Evolutionary conservation across 2,329 filamentous ascomycete genomes (phyloP).

Genomic region (Piedraia hortae): DNA sequence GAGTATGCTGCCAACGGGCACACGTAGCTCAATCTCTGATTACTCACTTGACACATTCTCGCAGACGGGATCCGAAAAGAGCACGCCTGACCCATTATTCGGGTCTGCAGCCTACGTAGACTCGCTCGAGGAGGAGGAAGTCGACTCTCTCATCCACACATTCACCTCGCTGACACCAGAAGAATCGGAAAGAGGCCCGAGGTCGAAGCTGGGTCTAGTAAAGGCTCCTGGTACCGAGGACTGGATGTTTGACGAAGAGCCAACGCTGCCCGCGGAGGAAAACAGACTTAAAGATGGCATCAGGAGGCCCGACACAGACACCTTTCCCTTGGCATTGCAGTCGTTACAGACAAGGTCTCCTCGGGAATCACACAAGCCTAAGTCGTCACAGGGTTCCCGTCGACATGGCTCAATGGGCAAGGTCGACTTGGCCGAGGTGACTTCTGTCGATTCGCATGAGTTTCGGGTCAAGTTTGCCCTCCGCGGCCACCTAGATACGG

Average conservation of each 20-base stretch:
- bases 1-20: too few relatives aligned
- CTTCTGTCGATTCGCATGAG: constrained; percentile 43
- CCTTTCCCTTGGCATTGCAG: constrained; percentile 67
- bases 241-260: constrained; percentile 76
- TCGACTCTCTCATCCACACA: constrained; percentile 28
- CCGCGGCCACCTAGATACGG: constrained; percentile 75
- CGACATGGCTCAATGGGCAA: too few relatives aligned
- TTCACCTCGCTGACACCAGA: constrained; percentile 30
- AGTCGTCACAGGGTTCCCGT: constrained; percentile 29
- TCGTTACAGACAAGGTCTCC: too few relatives aligned
- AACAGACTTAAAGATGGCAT: constrained; percentile 16
- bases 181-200: constrained; percentile 3
- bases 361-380: constrained; percentile 46
- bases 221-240: constrained; percentile 29
- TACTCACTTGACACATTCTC: too few relatives aligned
- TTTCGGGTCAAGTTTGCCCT: constrained; percentile 89
- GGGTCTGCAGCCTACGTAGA: too few relatives aligned
- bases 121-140: constrained; percentile 26
- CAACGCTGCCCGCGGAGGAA: constrained; percentile 27
- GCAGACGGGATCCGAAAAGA: too few relatives aligned
- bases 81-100: too few relatives aligned
- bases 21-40: too few relatives aligned
- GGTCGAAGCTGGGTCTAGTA: constrained; percentile 4
- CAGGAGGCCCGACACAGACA: constrained; percentile 55
- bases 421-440: too few relatives aligned